These are phyloP conservation scores for Cryptomeria japonica DNA, from an alignment of 75 land plant genomes.

Conservation along the genomic window DNA sequence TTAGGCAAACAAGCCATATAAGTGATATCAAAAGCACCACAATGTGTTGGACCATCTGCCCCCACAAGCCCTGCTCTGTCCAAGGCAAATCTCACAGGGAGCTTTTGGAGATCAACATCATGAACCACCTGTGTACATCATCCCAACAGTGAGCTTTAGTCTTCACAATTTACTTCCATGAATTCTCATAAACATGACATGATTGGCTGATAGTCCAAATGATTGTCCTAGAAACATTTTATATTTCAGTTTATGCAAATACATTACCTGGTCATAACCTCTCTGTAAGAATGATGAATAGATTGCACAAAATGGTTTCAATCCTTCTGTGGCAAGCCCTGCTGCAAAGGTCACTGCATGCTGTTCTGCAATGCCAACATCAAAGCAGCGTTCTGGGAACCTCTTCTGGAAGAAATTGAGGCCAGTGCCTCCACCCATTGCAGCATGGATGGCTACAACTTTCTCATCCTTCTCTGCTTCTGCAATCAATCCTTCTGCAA, in stretches of 20 bases:
- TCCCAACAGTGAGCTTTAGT: neutral
- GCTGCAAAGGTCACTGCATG: constrained; percentile 96
- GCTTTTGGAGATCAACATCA: constrained; percentile 88
- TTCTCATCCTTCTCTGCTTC: constrained; percentile 76
- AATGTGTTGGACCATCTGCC: constrained; percentile 91
- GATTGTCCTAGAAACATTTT: too few species aligned
- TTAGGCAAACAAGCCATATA: constrained; percentile 90
- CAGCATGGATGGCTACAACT: constrained; percentile 86
- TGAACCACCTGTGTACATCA: constrained; percentile 61
- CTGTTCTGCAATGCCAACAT: constrained; percentile 92
- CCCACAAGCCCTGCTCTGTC: constrained; percentile 91
- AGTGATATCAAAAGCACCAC: constrained; percentile 86
- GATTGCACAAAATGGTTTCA: constrained; percentile 90
- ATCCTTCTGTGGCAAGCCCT: constrained; percentile 81
- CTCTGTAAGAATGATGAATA: constrained; percentile 86
- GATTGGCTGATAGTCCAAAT: too few species aligned
- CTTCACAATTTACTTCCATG: neutral
- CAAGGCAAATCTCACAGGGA: constrained; percentile 88
- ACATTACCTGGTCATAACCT: constrained; percentile 84
- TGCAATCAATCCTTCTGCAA: constrained; percentile 75
- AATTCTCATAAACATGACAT: neutral
- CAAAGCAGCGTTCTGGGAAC: constrained; percentile 84
- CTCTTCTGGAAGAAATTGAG: constrained; percentile 75
- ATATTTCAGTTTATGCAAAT: too few species aligned
- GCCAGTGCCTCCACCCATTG: constrained; percentile 93